Conservation (phyloP, 192 early-diverging fungal genomes). For the Backusella tarrabulga region DNA sequence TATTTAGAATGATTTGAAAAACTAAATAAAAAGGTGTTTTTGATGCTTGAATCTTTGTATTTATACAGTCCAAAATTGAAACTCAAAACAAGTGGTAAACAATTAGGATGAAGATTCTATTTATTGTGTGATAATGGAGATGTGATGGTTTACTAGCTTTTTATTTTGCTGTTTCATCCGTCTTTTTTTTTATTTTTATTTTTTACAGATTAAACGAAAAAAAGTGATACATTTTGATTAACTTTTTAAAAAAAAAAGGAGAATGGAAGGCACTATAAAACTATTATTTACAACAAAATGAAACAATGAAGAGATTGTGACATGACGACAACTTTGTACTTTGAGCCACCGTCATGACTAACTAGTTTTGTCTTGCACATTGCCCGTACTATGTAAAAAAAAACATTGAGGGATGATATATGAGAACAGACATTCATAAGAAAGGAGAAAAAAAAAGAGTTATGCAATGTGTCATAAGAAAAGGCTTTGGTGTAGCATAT, state of each 20-base stretch:
- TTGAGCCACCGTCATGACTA: not conserved
- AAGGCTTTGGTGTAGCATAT: not conserved
- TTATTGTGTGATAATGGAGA: not conserved
- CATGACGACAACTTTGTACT: not conserved
- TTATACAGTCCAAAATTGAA: not conserved
- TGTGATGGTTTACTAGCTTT: not conserved
- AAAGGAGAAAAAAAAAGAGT: not conserved
- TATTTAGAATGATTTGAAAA: not conserved
- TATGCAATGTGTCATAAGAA: not conserved
- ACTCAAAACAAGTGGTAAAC: not conserved
- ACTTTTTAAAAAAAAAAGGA: not conserved
- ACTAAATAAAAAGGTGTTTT: not conserved
- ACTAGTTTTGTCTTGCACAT: too few relatives aligned
- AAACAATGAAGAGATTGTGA: not conserved
- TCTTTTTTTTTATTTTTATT: not conserved
- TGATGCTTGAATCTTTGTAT: not conserved
- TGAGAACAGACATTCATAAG: not conserved
- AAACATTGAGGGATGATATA: too few relatives aligned
- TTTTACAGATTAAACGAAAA: not conserved
- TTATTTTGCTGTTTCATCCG: not conserved
- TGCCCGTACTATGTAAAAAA: too few relatives aligned
- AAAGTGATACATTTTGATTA: not conserved
- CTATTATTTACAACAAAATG: not conserved
- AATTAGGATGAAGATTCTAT: not conserved
- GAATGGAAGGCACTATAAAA: not conserved